phyloP scores from a whole-genome alignment of 768 basidiomycete species.

The Lenzites betulinus region DNA sequence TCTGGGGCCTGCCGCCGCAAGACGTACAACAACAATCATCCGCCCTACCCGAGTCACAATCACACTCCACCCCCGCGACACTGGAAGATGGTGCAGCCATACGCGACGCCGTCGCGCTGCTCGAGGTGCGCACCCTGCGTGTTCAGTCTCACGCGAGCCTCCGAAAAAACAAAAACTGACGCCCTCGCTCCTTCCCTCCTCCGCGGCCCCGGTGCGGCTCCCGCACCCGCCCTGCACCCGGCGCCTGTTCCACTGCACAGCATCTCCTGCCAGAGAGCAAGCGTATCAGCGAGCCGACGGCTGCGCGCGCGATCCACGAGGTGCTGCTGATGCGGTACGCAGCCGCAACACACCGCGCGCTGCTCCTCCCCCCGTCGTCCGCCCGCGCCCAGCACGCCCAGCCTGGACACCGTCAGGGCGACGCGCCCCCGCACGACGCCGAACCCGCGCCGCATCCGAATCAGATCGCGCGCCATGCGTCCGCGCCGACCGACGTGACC shows the following conservation, averaged over 20 bases:
- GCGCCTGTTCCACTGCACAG: constrained; percentile 16
- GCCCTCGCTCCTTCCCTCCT: background rate
- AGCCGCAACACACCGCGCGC: constrained; percentile 21
- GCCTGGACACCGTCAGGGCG: too few species aligned
- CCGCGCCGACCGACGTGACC: too few species aligned
- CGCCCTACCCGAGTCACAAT: background rate
- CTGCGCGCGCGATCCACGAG: constrained; percentile 45
- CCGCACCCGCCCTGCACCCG: background rate
- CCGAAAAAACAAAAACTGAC: background rate
- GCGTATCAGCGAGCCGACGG: constrained; percentile 38
- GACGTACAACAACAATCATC: background rate
- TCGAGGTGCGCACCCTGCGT: constrained; percentile 29
- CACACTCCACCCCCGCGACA: background rate
- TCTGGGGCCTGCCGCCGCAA: constrained; percentile 49
- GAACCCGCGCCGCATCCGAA: too few species aligned
- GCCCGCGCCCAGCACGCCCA: background rate
- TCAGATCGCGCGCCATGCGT: constrained; percentile 25
- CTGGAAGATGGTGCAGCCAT: too few species aligned
- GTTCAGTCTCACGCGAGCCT: background rate
- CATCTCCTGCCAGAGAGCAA: constrained; percentile 47
- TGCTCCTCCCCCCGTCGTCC: too few species aligned
- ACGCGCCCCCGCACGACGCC: too few species aligned
- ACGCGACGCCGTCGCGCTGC: constrained; percentile 4
- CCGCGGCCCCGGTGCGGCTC: constrained; percentile 18
- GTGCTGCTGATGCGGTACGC: constrained; percentile 49